Evolutionary conservation across 1,284 basidiomycete species (phyloP).

Genomic region (Calocybe gambosa): DNA sequence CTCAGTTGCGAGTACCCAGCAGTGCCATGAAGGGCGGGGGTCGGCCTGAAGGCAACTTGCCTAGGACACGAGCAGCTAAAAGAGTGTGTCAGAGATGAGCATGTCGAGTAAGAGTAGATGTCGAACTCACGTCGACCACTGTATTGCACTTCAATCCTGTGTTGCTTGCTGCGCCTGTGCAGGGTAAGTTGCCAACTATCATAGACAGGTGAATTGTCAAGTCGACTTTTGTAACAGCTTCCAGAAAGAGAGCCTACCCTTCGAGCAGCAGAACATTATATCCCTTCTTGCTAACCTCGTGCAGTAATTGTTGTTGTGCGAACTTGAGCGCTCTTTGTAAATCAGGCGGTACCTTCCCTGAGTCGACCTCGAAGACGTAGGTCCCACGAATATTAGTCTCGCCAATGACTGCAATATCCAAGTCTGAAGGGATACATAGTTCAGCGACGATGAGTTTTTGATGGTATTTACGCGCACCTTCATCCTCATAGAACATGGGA

Average conservation of each 20-base stretch:
- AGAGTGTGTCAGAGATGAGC: constrained; percentile 8
- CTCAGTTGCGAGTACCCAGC: constrained; percentile 33
- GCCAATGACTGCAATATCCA: constrained; percentile 50
- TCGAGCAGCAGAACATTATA: constrained; percentile 63
- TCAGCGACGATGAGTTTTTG: background rate
- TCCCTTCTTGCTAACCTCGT: constrained; percentile 47
- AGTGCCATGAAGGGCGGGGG: constrained; percentile 65
- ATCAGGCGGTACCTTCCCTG: constrained; percentile 32
- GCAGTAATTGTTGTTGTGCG: constrained; percentile 56
- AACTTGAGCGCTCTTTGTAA: constrained; percentile 51
- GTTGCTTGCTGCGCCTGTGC: constrained; percentile 51
- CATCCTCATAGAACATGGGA: constrained; percentile 56
- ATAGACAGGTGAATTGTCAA: background rate
- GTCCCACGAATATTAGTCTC: constrained; percentile 48
- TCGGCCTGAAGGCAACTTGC: constrained; percentile 36
- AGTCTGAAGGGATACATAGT: constrained; percentile 34
- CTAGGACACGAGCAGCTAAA: constrained; percentile 47
- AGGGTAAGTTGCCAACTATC: constrained; percentile 64
- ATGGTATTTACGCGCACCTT: constrained; percentile 34
- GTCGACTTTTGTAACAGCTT: constrained; percentile 4
- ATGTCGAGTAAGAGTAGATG: background rate
- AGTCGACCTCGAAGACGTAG: constrained; percentile 58
- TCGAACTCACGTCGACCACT: constrained; percentile 46
- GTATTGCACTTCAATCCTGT: constrained; percentile 66
- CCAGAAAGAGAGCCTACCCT: constrained; percentile 37